These are phyloP conservation scores for Torrubiellomyces zombiae DNA, from an alignment of 2,329 filamentous ascomycete genomes.

Conservation along the genomic window DNA sequence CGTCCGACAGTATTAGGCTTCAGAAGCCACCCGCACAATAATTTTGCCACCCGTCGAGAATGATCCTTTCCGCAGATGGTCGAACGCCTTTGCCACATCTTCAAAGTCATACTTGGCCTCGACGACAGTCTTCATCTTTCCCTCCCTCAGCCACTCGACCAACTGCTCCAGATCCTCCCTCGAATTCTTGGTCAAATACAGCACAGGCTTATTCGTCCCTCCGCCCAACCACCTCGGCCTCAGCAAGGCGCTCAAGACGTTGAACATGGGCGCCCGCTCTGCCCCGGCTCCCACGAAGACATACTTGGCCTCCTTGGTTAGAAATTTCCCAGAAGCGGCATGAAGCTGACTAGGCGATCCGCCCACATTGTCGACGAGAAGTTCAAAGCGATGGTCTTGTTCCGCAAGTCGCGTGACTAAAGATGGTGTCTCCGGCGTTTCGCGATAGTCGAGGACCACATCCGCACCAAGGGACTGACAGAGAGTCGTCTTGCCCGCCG, in stretches of 20 bases:
- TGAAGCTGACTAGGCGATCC: conserved; percentile 32
- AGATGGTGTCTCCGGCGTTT: conserved; percentile 29
- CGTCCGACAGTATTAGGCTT: no score
- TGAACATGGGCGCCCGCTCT: conserved; percentile 9
- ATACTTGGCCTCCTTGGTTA: conserved; percentile 30
- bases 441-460: conserved; percentile 45
- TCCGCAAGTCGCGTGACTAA: conserved; percentile 26
- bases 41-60: conserved; percentile 47
- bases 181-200: conserved; percentile 22
- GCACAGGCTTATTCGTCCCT: conserved; percentile 23
- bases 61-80: conserved; percentile 39
- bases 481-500: conserved; percentile 38
- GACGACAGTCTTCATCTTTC: conserved; percentile 37
- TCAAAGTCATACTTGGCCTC: conserved; percentile 39
- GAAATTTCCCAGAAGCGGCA: conserved; percentile 29
- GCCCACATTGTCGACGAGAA: conserved; percentile 46
- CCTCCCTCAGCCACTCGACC: conserved; percentile 37
- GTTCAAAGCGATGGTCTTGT: conserved; percentile 28
- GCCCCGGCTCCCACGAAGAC: conserved; percentile 30
- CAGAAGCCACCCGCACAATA: no score
- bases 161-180: conserved; percentile 31
- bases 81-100: conserved; percentile 38
- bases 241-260: conserved; percentile 10
- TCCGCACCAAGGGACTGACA: conserved; percentile 46
- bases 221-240: conserved; percentile 21